Conservation (phyloP, 2,329 filamentous ascomycete species). For the Pyrenochaeta sp. region DNA sequence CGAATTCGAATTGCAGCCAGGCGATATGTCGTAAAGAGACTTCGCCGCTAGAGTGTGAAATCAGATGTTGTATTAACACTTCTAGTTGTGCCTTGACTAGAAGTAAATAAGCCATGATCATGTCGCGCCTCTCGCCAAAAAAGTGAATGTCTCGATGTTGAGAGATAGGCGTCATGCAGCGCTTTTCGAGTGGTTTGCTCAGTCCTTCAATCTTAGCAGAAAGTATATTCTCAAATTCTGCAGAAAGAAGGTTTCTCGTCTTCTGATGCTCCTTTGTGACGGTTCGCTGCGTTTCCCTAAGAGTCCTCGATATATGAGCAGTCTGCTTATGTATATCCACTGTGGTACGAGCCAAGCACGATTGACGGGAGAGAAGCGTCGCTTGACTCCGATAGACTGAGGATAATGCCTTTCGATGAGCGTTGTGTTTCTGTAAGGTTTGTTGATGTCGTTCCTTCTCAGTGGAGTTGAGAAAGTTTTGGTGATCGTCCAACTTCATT, state of each 20-base stretch:
- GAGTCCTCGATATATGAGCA: background rate
- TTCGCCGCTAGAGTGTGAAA: background rate
- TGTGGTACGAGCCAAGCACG: background rate
- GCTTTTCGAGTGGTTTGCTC: background rate
- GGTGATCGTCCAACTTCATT: background rate
- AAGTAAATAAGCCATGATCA: constrained; percentile 16
- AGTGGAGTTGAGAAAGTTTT: background rate
- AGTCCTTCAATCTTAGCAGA: constrained; percentile 1
- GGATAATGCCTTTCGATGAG: background rate
- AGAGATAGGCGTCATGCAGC: background rate
- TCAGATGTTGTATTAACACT: background rate
- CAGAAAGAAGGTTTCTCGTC: constrained; percentile 3
- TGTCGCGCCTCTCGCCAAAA: constrained; percentile 11
- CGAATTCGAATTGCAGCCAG: constrained; percentile 9
- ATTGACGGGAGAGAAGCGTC: constrained; percentile 2
- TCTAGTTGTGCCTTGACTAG: constrained; percentile 3
- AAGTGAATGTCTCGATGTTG: constrained; percentile 5
- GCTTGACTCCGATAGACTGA: background rate
- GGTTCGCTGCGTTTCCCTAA: background rate
- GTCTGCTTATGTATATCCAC: background rate
- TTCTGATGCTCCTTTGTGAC: constrained; percentile 1
- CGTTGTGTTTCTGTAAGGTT: constrained; percentile 1
- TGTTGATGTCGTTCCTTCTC: constrained; percentile 1
- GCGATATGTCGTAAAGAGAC: background rate
- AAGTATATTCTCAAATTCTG: constrained; percentile 2